These are phyloP conservation scores for Colletotrichum scovillei DNA, from an alignment of 2,329 filamentous ascomycete genomes.

Conservation along the genomic window DNA sequence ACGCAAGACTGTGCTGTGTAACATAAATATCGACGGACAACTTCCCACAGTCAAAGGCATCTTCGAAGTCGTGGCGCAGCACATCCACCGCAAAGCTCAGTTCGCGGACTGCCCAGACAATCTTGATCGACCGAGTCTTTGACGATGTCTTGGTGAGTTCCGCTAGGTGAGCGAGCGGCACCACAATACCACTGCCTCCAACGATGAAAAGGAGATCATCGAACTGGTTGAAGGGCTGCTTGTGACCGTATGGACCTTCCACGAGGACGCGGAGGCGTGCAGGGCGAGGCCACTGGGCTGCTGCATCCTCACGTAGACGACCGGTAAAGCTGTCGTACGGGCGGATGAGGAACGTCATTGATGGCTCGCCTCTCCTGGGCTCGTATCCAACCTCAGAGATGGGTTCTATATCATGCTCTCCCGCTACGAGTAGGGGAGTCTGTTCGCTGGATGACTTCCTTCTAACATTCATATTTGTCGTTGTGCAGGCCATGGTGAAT, in stretches of 20 bases:
- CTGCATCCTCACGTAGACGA: constrained; percentile 48
- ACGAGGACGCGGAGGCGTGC: constrained; percentile 50
- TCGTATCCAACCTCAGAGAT: constrained; percentile 22
- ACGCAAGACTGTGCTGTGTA: constrained; percentile 38
- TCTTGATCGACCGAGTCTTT: constrained; percentile 41
- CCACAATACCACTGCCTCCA: constrained; percentile 58
- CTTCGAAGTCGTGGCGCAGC: constrained; percentile 46
- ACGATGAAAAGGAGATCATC: constrained; percentile 55
- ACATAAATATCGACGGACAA: constrained; percentile 51
- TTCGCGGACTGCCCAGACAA: constrained; percentile 59
- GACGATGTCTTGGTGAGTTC: constrained; percentile 38
- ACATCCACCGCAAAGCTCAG: constrained; percentile 49
- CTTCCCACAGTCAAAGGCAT: constrained; percentile 41
- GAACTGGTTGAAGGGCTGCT: constrained; percentile 50
- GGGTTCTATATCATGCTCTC: constrained; percentile 17
- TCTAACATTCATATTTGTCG: background rate
- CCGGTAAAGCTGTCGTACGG: constrained; percentile 58
- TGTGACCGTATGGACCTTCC: constrained; percentile 58
- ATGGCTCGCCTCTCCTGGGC: constrained; percentile 18
- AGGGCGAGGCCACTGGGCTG: constrained; percentile 39
- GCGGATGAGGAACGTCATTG: constrained; percentile 57
- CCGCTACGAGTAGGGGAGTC: constrained; percentile 44
- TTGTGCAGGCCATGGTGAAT: constrained; percentile 55
- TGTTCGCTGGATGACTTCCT: constrained; percentile 44
- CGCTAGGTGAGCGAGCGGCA: constrained; percentile 52